Evolutionary conservation across 495 filamentous ascomycete species (phyloP).

Genomic region (Xylaria nigripes): DNA sequence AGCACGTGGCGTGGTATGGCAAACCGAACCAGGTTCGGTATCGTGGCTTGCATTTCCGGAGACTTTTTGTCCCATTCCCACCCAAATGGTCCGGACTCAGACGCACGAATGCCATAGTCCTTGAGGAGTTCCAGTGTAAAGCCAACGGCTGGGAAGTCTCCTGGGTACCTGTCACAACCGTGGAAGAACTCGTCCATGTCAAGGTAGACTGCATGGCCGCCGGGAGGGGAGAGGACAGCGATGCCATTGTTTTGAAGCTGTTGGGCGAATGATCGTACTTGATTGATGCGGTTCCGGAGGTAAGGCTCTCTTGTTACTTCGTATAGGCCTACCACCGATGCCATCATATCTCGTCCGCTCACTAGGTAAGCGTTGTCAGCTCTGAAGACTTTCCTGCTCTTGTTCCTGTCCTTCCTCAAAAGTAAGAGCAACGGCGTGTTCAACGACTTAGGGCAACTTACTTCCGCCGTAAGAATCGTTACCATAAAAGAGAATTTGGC

Average conservation of each 20-base stretch:
- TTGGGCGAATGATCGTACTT: constrained; percentile 7
- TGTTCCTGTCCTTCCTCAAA: neutral
- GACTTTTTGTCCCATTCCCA: constrained; percentile 8
- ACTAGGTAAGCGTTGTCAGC: neutral
- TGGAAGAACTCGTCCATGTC: constrained; percentile 7
- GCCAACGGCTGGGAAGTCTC: constrained; percentile 4
- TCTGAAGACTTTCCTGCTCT: neutral
- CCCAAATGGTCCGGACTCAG: constrained; percentile 1
- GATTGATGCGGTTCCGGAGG: neutral
- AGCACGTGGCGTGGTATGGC: constrained; percentile 7
- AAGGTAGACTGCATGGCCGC: constrained; percentile 5
- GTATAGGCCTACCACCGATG: constrained; percentile 5
- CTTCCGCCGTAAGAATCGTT: constrained; percentile 13
- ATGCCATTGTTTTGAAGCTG: neutral
- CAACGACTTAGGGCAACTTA: neutral
- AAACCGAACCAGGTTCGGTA: constrained; percentile 10
- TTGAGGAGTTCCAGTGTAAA: constrained; percentile 8
- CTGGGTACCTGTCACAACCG: constrained; percentile 6
- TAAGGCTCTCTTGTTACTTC: constrained; percentile 7
- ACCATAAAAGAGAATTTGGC: constrained; percentile 9
- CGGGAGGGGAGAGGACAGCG: neutral
- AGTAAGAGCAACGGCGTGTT: neutral
- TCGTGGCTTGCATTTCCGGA: neutral
- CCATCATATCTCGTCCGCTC: constrained; percentile 8
- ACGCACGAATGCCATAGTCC: constrained; percentile 2